Conservation (phyloP, 2,329 filamentous ascomycete genomes). For the Apiospora malaysiana region DNA sequence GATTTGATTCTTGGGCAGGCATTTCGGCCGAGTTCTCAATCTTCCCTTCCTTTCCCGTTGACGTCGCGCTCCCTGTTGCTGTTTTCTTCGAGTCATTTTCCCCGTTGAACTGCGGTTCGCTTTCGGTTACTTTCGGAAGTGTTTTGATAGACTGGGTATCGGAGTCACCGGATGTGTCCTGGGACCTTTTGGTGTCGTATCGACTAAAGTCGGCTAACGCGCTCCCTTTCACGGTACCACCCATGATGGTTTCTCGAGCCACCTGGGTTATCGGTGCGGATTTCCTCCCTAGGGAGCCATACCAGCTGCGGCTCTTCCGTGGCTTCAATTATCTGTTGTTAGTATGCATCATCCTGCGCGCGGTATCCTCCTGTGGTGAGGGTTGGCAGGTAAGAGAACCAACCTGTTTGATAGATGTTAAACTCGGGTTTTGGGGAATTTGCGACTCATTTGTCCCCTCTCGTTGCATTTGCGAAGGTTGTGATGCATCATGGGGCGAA, state of each 20-base stretch:
- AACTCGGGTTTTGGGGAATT: conserved; percentile 18
- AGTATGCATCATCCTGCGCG: neutral
- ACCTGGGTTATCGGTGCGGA: conserved; percentile 59
- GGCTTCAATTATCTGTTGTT: conserved; percentile 42
- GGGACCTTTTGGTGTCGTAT: conserved; percentile 52
- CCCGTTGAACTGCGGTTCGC: conserved; percentile 12
- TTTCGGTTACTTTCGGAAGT: conserved; percentile 34
- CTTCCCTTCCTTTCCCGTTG: neutral
- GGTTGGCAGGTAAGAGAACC: neutral
- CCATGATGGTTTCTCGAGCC: conserved; percentile 65
- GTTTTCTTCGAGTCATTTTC: neutral
- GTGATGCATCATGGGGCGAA: neutral
- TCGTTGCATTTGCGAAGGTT: conserved; percentile 2
- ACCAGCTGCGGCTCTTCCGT: conserved; percentile 64
- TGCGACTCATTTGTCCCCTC: neutral
- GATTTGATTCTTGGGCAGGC: conserved; percentile 1
- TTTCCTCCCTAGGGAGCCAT: conserved; percentile 67
- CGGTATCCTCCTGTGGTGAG: neutral
- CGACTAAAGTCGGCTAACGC: conserved; percentile 55
- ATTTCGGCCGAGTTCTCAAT: neutral
- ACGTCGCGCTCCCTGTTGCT: neutral
- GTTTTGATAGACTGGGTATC: conserved; percentile 38
- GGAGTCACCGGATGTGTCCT: conserved; percentile 40
- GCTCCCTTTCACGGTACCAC: conserved; percentile 56
- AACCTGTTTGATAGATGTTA: conserved; percentile 23